These are phyloP conservation scores for Ustilago lituana DNA, from an alignment of 1,284 basidiomycete genomes.

Conservation along the genomic window DNA sequence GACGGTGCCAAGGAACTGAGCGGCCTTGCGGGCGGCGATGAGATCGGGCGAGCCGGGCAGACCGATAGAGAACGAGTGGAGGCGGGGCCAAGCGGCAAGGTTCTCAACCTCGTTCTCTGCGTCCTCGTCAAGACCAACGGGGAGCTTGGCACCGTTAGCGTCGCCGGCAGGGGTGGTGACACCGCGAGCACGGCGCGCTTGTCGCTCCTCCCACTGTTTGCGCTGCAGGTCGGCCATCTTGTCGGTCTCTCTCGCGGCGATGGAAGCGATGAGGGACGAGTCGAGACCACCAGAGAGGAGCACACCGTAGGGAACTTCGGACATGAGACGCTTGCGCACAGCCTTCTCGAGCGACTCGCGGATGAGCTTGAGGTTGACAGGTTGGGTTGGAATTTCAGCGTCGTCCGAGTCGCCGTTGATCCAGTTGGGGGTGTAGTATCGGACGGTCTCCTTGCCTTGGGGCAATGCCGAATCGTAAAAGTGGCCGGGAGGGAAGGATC, in stretches of 20 bases:
- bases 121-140: constrained; percentile 64
- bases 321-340: constrained; percentile 96
- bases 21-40: constrained; percentile 91
- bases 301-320: constrained; percentile 98
- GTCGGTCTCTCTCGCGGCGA: constrained; percentile 96
- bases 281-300: constrained; percentile 94
- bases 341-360: constrained; percentile 85
- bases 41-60: constrained; percentile 95
- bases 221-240: constrained; percentile 71
- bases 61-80: constrained; percentile 98
- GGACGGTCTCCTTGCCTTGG: constrained; percentile 64
- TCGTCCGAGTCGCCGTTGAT: constrained; percentile 71
- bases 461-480: constrained; percentile 70
- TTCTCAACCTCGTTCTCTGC: constrained; percentile 60
- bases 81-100: constrained; percentile 86
- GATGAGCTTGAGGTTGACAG: constrained; percentile 74
- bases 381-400: constrained; percentile 73
- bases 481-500: constrained; percentile 96
- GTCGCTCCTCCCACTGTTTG: constrained; percentile 73
- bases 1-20: constrained; percentile 89
- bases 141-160: constrained; percentile 67
- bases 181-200: constrained; percentile 54
- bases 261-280: constrained; percentile 92
- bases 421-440: constrained; percentile 68
- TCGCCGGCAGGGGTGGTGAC: constrained; percentile 60